Evolutionary conservation across 2,329 filamentous ascomycete genomes (phyloP), one percentile per base, ranked within the genome.

Genomic region (Fusarium citri): DNA sequence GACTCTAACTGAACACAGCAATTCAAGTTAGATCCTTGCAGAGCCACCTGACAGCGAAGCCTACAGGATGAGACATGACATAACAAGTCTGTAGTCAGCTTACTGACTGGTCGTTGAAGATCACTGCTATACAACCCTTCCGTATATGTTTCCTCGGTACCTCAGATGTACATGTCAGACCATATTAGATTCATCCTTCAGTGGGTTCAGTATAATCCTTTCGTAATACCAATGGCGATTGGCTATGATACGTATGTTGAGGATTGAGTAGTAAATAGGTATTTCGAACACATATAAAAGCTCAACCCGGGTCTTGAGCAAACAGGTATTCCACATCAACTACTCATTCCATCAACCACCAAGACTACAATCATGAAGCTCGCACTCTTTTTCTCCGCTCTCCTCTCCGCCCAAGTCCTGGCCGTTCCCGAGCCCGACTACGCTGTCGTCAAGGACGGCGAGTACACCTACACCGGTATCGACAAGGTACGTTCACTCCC

Each of bases 301-400:
- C 10, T 0, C 4, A 10, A 4, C 34, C 18, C 0, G 0, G 3
- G 10, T 18, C 34, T n/a, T 37, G 9, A n/a, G 34, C 3, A 12
- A 12, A 6, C 6, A 12, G 6, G 4, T 12, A 37, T 26, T 8
- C 1, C 18, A 46, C 34, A 61, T 45, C 55, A 37, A n/a, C 10
- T 16, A 16, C 23, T 16, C 12, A 1, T 40, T 6, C 8, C n/a
- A 20, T 8, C 12, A 12, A n/a, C 18, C 0, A 51, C 10, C 20
- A 30, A 43, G n/a, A 37, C 14, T 34, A 28, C 37, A 40, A 60
- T 37, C 25, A 62, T 62, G 59, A 62, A 62, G 45, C 55, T 31
- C 10, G 37, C 45, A 23, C 8, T 62, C 37, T 45, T 62, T 22
- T 16, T 62, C 25, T 60, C 59, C 0, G 8, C 55, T 15, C 48